phyloP scores from a whole-genome alignment of 2,329 filamentous ascomycete species.

The Aspergillus terreus region DNA sequence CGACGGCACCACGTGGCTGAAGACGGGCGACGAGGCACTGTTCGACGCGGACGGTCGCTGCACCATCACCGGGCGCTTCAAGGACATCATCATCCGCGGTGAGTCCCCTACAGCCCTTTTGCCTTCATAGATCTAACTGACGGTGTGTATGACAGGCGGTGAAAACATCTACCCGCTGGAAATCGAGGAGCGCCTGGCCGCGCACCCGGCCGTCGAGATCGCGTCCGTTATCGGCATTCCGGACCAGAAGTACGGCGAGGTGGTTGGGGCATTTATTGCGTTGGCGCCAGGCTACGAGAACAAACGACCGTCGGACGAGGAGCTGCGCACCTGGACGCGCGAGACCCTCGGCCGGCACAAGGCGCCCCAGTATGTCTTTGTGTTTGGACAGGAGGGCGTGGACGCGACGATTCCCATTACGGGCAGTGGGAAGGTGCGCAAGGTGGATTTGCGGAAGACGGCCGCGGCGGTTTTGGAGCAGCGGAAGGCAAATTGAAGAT shows the following conservation, averaged over 20 bases:
- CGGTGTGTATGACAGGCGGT: conserved; percentile 46
- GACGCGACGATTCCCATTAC: conserved; percentile 56
- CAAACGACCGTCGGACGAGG: conserved; percentile 46
- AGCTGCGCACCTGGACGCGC: conserved; percentile 62
- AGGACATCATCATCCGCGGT: conserved; percentile 75
- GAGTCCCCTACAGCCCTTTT: conserved; percentile 6
- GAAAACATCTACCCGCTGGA: conserved; percentile 73
- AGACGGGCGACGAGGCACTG: conserved; percentile 59
- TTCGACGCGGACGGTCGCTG: conserved; percentile 62
- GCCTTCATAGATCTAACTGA: neutral
- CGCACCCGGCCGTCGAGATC: conserved; percentile 59
- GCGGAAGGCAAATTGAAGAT: conserved; percentile 10
- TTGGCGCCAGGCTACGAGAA: conserved; percentile 23
- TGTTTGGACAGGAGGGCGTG: conserved; percentile 63
- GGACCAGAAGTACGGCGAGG: conserved; percentile 69
- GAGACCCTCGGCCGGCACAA: conserved; percentile 63
- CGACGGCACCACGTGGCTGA: conserved; percentile 56
- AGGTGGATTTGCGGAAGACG: conserved; percentile 52
- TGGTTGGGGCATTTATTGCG: conserved; percentile 61
- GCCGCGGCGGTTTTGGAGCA: conserved; percentile 41
- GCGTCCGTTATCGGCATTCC: conserved; percentile 69
- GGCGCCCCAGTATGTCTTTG: conserved; percentile 70
- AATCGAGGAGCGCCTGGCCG: conserved; percentile 68
- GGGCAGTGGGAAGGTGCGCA: conserved; percentile 69
- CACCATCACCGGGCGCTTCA: conserved; percentile 70